Base-by-base conservation (phyloP, 768 basidiomycete genomes). In the Nevesoporus exiguus region DNA sequence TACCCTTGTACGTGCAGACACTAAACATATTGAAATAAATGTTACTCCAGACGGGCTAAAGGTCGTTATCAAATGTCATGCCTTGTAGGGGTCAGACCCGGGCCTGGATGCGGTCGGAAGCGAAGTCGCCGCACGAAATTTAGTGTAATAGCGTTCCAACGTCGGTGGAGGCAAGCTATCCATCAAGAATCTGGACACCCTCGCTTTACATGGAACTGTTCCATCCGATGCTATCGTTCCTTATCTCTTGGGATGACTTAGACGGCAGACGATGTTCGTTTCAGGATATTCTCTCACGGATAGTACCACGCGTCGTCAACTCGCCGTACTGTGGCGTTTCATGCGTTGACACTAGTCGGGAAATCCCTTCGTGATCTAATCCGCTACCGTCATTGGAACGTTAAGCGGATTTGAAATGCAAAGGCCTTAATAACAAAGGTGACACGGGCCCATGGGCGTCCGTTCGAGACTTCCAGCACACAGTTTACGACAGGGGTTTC, bases 341-440 rank as follows among this genome's bases (percentile, higher is more conserved):
- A 47, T 17, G 17, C 41, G 29, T 29, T 27, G 15, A 52, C 44
- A 33, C 19, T 30, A 45, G 46, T 21, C 24, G 33, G 30, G 21
- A 46, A 41, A 29, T 25, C 22, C 19, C 36, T 42, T 25, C 22
- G 19, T 57, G 24, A 30, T 41, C 29, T 44, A 39, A 54, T 51
- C 22, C n/a, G 51, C 24, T 31, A 19, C 21, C 27, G 2, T 24
- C 47, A 45, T 30, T 31, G 22, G 29, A 33, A 39, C 31, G 30
- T 52, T 36, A 31, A n/a, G n/a, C 49, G 50, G 51, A 60, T 55
- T 52, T 59, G 52, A 55, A 64, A 61, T 54, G n/a, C 7, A 19
- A 49, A 45, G 19, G 31, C 43, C 25, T 31, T 49, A 55, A 44
- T 21, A 55, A 41, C 15, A 22, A n/a, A 30, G 34, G 19, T 21